Evolutionary conservation across 495 filamentous ascomycete species (phyloP), one percentile per base, ranked within the genome.

Genomic region (Penicillium parvum): DNA sequence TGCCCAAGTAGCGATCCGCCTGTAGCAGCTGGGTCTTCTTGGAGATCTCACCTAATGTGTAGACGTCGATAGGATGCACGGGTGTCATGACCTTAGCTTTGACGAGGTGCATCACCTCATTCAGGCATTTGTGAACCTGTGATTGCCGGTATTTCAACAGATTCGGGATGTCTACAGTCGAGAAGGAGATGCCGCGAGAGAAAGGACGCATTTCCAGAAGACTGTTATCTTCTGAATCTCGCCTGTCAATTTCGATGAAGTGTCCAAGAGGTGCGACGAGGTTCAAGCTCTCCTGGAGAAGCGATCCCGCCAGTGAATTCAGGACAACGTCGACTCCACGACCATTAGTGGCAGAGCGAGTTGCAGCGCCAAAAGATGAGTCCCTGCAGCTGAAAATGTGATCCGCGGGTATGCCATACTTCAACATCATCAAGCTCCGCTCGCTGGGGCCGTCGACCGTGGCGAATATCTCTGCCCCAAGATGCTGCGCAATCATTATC

Each of bases 381-480:
- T 58, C 50, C 55, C 71, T 48, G 72, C 71, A 72, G 57, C 58
- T 76, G 57, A 84, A 77, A 33, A 86, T 77, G 37, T 68, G 77
- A 12, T 75, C 60, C 8, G 70, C 66, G 0, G 71, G 64, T 7
- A 86, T 63, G 9, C 62, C 63, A 47, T 73, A 81, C 10, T 66
- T 55, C 14, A 64, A 52, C 18, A 65, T 61, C 7, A 86, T 57
- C 8, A 79, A 60, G 3, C 66, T 47, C 33, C 70, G 70, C 60
- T 83, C 79, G 26, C 75, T 71, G 0, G 60, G 40, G 4, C 64
- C 70, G 0, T 75, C 71, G 0, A 79, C 81, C 0, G 80, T 83
- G 0, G 65, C 74, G 54, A 73, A 84, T n/a, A 85, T 65, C 40
- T 79, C 72, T 3, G 79, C 77, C 0, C 76, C 76, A 10, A 76